Conservation (phyloP, 805 yeast species). For the Metschnikowia peoriensis region DNA sequence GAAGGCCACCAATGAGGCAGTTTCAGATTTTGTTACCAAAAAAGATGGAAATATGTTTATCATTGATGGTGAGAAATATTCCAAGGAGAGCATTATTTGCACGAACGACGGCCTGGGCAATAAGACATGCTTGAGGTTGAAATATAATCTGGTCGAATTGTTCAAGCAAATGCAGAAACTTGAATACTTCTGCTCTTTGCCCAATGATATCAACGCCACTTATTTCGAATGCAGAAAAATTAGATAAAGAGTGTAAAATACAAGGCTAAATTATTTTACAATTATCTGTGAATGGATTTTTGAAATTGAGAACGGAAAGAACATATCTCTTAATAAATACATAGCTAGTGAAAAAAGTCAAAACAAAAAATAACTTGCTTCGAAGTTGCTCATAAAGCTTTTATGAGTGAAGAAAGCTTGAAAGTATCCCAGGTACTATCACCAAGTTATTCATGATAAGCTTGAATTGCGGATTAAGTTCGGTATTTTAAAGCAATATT, state of each 20-base stretch:
- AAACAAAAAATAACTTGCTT: too few species aligned
- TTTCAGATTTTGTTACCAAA: slow-evolving; percentile 29
- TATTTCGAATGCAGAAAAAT: slow-evolving; percentile 52
- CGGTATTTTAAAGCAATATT: neutral
- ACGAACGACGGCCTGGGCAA: slow-evolving; percentile 44
- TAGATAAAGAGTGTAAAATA: neutral
- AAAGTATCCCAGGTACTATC: neutral
- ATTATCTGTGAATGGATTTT: too few species aligned
- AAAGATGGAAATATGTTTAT: slow-evolving; percentile 36
- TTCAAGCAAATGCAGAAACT: slow-evolving; percentile 49
- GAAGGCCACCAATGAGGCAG: slow-evolving; percentile 20
- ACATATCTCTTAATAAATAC: too few species aligned
- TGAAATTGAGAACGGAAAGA: too few species aligned
- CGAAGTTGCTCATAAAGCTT: too few species aligned
- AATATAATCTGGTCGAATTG: slow-evolving; percentile 38
- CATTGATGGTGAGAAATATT: slow-evolving; percentile 41
- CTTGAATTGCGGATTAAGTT: neutral
- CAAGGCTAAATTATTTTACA: too few species aligned
- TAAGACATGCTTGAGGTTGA: slow-evolving; percentile 46
- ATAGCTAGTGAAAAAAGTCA: neutral
- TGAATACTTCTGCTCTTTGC: slow-evolving; percentile 50
- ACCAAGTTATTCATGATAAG: neutral
- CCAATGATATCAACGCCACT: slow-evolving; percentile 47
- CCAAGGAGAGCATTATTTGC: slow-evolving; percentile 45
- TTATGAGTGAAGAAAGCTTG: neutral